Percentiles rank a stretch among this genome's conserved stretches.
These are phyloP conservation scores for Arbutus unedo DNA, from an alignment of 148 eudicot species.

Conservation along the genomic window DNA sequence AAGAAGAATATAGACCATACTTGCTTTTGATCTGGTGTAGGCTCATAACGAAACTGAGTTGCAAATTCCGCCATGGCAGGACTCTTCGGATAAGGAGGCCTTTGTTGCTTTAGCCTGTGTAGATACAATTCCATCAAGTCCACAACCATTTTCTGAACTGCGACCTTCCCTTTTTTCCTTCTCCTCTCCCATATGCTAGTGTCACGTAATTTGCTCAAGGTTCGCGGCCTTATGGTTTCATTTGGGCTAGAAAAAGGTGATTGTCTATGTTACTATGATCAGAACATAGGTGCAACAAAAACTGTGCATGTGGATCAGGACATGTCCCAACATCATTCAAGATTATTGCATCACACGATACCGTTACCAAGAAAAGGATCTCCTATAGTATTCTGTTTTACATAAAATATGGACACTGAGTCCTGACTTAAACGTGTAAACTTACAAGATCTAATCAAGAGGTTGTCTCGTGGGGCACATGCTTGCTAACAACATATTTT, in stretches of 20 bases:
- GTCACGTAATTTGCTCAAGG: conserved; percentile 80
- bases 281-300: neutral
- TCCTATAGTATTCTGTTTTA: neutral
- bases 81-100: conserved; percentile 79
- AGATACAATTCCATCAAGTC: conserved; percentile 94
- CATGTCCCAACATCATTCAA: neutral
- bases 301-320: neutral
- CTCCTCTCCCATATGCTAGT: conserved; percentile 87
- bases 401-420: neutral
- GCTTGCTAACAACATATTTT: neutral
- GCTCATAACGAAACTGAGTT: conserved; percentile 73
- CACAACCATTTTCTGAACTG: conserved; percentile 96
- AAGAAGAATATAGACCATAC: conserved; percentile 27
- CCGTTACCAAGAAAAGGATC: neutral
- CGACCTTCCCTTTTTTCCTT: conserved; percentile 86
- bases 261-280: neutral
- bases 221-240: conserved; percentile 71
- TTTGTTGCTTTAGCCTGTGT: conserved; percentile 79
- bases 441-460: neutral
- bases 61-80: conserved; percentile 65
- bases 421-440: neutral
- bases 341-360: neutral
- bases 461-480: neutral
- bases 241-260: conserved; percentile 61
- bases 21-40: conserved; percentile 96